These are phyloP conservation scores for Neofusicoccum parvum DNA, from an alignment of 2,329 filamentous ascomycete genomes.

Conservation along the genomic window DNA sequence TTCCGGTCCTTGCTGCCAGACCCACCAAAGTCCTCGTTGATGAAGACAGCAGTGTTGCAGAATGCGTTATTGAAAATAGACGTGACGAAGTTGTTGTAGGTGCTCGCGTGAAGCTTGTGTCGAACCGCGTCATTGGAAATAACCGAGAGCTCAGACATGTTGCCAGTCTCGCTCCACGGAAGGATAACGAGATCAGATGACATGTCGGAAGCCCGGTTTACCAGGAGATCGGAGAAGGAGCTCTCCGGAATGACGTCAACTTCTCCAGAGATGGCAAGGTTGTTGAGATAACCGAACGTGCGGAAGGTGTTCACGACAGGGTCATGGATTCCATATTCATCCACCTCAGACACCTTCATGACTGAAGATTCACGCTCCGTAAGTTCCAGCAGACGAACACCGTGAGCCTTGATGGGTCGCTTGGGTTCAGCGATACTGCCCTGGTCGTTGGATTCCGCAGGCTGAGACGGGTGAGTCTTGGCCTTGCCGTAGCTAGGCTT, in stretches of 20 bases:
- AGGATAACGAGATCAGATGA: slow-evolving; percentile 73
- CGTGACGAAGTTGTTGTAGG: slow-evolving; percentile 75
- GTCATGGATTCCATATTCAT: slow-evolving; percentile 67
- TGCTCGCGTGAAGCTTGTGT: slow-evolving; percentile 61
- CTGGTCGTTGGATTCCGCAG: slow-evolving; percentile 1
- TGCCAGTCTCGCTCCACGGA: slow-evolving; percentile 86
- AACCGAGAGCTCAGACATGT: slow-evolving; percentile 66
- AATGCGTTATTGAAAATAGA: slow-evolving; percentile 64
- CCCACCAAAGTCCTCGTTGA: slow-evolving; percentile 70
- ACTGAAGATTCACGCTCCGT: slow-evolving; percentile 93
- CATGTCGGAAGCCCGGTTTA: slow-evolving; percentile 57
- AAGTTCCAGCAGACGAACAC: slow-evolving; percentile 81
- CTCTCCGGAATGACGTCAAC: slow-evolving; percentile 77
- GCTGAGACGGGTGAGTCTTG: slow-evolving; percentile 40
- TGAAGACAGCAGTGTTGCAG: slow-evolving; percentile 75
- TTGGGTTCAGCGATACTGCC: slow-evolving; percentile 29
- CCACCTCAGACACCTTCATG: slow-evolving; percentile 86
- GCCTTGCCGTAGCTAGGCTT: slow-evolving; percentile 43
- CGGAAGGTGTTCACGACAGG: slow-evolving; percentile 90
- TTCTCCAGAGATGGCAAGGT: slow-evolving; percentile 78
- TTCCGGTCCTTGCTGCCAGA: slow-evolving; percentile 31
- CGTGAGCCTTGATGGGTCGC: slow-evolving; percentile 71
- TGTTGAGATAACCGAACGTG: slow-evolving; percentile 81
- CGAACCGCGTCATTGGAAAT: slow-evolving; percentile 52
- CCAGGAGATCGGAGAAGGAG: slow-evolving; percentile 77